phyloP scores from a whole-genome alignment of 1,139 yeast genomes.

The Suhomyces coccinellae region DNA sequence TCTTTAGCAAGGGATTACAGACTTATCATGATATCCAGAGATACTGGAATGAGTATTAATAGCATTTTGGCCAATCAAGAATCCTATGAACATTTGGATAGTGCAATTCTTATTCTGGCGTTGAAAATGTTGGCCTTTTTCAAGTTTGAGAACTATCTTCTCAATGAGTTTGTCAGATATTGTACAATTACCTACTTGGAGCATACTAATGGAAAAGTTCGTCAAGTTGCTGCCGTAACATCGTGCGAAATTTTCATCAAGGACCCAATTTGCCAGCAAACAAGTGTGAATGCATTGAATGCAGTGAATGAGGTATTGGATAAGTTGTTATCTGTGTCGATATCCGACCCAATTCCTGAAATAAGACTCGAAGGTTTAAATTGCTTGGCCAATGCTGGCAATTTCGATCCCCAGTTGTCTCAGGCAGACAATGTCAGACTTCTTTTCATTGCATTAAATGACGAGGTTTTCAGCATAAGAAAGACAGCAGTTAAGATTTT shows the following conservation, averaged over 20 bases:
- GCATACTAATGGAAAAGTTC: slow-evolving; percentile 73
- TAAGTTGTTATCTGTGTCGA: slow-evolving; percentile 75
- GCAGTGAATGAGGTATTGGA: slow-evolving; percentile 86
- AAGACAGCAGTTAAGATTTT: slow-evolving; percentile 77
- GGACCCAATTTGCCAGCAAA: slow-evolving; percentile 84
- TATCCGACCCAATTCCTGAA: slow-evolving; percentile 87
- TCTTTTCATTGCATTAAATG: slow-evolving; percentile 86
- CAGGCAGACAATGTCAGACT: slow-evolving; percentile 89
- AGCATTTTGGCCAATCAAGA: slow-evolving; percentile 39
- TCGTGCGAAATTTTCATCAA: slow-evolving; percentile 76
- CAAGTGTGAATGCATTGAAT: slow-evolving; percentile 78
- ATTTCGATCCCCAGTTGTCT: slow-evolving; percentile 87
- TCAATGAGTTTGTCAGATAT: slow-evolving; percentile 83
- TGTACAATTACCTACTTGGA: slow-evolving; percentile 82
- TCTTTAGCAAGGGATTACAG: slow-evolving; percentile 75
- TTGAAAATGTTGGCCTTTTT: slow-evolving; percentile 73
- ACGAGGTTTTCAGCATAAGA: slow-evolving; percentile 82
- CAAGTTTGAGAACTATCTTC: slow-evolving; percentile 70
- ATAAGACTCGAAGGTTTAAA: slow-evolving; percentile 77
- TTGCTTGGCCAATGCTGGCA: slow-evolving; percentile 60
- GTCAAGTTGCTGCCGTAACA: slow-evolving; percentile 83
- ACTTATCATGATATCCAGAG: slow-evolving; percentile 68
- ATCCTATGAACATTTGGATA: slow-evolving; percentile 47
- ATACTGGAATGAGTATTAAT: slow-evolving; percentile 50
- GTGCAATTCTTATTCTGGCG: slow-evolving; percentile 62